These are phyloP conservation scores for Pythium insidiosum DNA, from an alignment of 352 stramenopile species.

Conservation along the genomic window DNA sequence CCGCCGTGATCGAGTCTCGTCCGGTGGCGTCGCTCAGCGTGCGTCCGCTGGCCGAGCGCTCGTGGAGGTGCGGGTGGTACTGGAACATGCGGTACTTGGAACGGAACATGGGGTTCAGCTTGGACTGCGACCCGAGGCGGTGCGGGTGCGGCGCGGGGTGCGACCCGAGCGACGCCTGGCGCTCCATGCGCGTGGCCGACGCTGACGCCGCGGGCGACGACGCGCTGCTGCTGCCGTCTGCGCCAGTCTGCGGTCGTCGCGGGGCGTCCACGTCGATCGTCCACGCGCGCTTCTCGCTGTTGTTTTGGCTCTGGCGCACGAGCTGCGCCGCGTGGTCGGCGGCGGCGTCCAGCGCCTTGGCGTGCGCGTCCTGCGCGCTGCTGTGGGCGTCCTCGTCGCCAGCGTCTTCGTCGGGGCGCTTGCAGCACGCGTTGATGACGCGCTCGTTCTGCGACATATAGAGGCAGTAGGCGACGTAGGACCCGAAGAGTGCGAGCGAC, in stretches of 20 bases:
- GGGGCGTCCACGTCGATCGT: slow-evolving; percentile 20
- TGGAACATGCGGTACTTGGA: slow-evolving; percentile 74
- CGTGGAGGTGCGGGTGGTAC: slow-evolving; percentile 27
- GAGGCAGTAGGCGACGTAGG: slow-evolving; percentile 58
- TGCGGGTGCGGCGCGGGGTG: slow-evolving; percentile 10
- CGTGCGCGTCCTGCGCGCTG: slow-evolving; percentile 5
- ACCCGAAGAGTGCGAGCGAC: slow-evolving; percentile 54
- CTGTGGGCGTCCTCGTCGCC: slow-evolving; percentile 12
- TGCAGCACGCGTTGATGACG: slow-evolving; percentile 48
- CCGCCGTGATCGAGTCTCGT: not conserved
- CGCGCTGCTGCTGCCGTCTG: not conserved
- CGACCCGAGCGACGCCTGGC: slow-evolving; percentile 12
- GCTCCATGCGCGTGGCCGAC: slow-evolving; percentile 1
- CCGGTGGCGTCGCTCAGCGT: not conserved
- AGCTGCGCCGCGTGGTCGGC: slow-evolving; percentile 15
- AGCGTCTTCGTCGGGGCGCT: slow-evolving; percentile 26
- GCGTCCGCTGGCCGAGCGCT: slow-evolving; percentile 4
- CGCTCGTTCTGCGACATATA: slow-evolving; percentile 71
- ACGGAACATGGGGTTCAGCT: slow-evolving; percentile 44
- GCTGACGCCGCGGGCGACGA: not conserved
- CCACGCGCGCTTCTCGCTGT: slow-evolving; percentile 16
- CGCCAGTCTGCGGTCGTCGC: not conserved
- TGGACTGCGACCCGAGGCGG: slow-evolving; percentile 30
- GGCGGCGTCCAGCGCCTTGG: slow-evolving; percentile 7
- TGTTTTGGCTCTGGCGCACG: not conserved